Percentiles rank a stretch among this genome's conserved stretches.
These are phyloP conservation scores for Fonsecaea erecta DNA, from an alignment of 2,329 filamentous ascomycete species.

Conservation along the genomic window DNA sequence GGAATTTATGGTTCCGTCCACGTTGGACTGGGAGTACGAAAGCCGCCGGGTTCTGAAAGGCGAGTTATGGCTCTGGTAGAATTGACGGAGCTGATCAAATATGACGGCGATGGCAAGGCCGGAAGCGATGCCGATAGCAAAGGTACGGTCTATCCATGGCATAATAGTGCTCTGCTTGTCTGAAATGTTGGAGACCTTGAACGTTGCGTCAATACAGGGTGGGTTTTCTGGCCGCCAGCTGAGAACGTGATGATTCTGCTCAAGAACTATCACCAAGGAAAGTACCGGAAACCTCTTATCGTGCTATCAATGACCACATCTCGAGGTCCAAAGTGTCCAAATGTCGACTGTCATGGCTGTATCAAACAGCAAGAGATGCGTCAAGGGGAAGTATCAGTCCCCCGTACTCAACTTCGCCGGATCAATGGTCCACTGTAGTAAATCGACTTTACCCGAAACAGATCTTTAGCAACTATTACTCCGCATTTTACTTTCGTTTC, in stretches of 20 bases:
- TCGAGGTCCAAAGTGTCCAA: not conserved
- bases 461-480: conserved; percentile 4
- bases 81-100: conserved; percentile 28
- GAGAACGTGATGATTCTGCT: not conserved
- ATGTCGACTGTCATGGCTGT: not conserved
- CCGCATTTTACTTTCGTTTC: conserved; percentile 8
- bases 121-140: conserved; percentile 47
- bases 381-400: not conserved
- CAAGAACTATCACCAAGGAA: not conserved
- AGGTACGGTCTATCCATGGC: conserved; percentile 43
- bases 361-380: not conserved
- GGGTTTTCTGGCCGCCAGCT: not conserved
- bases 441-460: conserved; percentile 3
- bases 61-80: not conserved
- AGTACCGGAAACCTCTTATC: not conserved
- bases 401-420: not conserved
- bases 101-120: conserved; percentile 40
- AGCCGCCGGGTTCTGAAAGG: not conserved
- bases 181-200: no score
- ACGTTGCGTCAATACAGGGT: not conserved
- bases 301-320: not conserved
- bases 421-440: not conserved
- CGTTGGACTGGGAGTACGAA: not conserved
- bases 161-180: not conserved
- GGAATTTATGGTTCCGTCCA: not conserved